Evolutionary conservation across 257 asterid species (phyloP), one percentile per base, ranked within the genome.

Genomic region (Solanum neorickii): DNA sequence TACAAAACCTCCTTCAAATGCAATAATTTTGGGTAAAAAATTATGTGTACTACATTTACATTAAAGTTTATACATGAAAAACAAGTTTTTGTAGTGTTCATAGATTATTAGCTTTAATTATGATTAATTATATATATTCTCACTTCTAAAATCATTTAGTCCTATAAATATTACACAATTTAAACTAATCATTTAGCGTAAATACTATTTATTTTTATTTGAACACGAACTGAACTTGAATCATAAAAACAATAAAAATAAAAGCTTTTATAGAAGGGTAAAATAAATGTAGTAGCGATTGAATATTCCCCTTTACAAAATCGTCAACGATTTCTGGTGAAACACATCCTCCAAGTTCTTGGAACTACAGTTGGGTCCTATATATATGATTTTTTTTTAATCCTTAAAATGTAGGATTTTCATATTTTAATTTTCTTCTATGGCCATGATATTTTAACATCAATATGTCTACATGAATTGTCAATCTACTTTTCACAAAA

Each of bases 351-450:
- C 84, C 42, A 78, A 78, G 84, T 78, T 78, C 65, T 15, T 15
- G 15, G 25, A 46, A 60, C 66, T 78, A 78, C 16, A 44, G 41
- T 78, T 78, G 49, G 33, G 84, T 78, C 66, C 18, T 15, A 12
- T 18, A 62, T 16, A 5, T 16, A 16, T 46, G 4, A 0, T 75
- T 86, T 73, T 73, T 14, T 69, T 29, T 20, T 29, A n/a, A 89
- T 86, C 92, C 90, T 68, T 87, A 82, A 75, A 86, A 83, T 88
- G 80, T 49, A 84, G 89, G 94, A 91, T 84, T 52, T 88, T 89
- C 88, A 91, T 88, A 86, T 46, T 31, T 52, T 18, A 16, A 18
- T 52, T 52, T 52, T 52, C 62, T 18, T 18, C 62, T 52, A 18
- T 52, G 62, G 62, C 62, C n/a, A 18, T 52, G n/a, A 77, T 44